A percentile compares a stretch with the other conserved stretches of the same genome.
phyloP scores from a whole-genome alignment of 2,329 filamentous ascomycete species.

The Aspergillus arachidicola region DNA sequence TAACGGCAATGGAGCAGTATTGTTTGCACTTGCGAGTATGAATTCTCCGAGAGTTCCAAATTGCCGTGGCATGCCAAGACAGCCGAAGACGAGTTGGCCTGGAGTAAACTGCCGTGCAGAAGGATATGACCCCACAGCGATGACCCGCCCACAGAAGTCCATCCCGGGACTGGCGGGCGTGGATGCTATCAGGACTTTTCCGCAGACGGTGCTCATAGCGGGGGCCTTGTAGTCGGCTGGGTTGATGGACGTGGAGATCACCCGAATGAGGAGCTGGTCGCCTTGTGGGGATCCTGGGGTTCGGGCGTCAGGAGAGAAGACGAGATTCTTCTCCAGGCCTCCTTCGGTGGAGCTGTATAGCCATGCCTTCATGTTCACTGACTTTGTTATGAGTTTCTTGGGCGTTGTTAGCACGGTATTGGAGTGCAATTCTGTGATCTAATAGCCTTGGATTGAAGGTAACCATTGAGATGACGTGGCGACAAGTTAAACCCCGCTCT shows the following conservation, averaged over 20 bases:
- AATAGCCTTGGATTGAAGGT: neutral
- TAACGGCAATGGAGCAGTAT: conserved; percentile 45
- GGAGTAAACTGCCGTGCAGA: conserved; percentile 33
- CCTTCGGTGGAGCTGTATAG: conserved; percentile 52
- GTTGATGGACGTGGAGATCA: conserved; percentile 59
- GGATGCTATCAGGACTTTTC: conserved; percentile 38
- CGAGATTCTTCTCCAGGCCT: conserved; percentile 58
- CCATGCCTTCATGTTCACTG: conserved; percentile 58
- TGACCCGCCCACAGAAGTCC: conserved; percentile 53
- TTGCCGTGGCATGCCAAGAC: conserved; percentile 27
- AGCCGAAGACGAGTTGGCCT: conserved; percentile 53
- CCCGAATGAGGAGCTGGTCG: conserved; percentile 58
- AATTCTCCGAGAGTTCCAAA: conserved; percentile 52
- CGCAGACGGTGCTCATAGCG: conserved; percentile 50
- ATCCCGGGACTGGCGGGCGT: conserved; percentile 53
- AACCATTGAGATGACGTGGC: neutral
- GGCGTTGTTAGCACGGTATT: neutral
- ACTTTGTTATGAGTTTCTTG: neutral
- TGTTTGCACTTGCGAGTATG: conserved; percentile 35
- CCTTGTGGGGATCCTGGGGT: conserved; percentile 43
- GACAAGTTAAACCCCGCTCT: neutral
- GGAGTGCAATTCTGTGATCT: neutral
- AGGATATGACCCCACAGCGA: conserved; percentile 33
- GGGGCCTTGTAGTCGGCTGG: conserved; percentile 67
- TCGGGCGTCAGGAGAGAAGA: conserved; percentile 47